Percentiles rank a stretch among this genome's conserved stretches.
These are phyloP conservation scores for Colletotrichum sp. DNA, from an alignment of 2,329 filamentous ascomycete genomes.

Conservation along the genomic window DNA sequence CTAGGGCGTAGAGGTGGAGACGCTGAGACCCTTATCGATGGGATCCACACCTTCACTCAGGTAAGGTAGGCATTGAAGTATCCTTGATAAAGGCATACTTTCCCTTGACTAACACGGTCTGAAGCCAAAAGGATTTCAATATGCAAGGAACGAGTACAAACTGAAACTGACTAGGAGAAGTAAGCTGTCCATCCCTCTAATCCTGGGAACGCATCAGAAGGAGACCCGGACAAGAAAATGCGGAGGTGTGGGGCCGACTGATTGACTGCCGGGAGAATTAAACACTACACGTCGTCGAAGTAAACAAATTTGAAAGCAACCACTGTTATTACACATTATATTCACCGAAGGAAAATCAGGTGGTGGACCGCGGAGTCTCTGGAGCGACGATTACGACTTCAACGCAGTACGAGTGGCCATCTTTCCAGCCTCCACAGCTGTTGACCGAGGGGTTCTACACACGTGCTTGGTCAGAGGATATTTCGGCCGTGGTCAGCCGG, in stretches of 20 bases:
- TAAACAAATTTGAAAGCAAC: background rate
- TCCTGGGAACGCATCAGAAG: background rate
- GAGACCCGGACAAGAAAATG: background rate
- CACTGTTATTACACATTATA: background rate
- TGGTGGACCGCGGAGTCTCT: no score
- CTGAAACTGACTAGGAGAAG: background rate
- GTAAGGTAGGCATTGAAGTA: background rate
- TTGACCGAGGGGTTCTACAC: background rate
- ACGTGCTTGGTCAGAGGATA: background rate
- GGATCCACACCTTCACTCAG: background rate
- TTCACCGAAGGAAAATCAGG: background rate
- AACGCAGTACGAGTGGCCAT: background rate
- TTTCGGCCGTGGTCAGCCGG: background rate
- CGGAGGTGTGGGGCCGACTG: fast-evolving
- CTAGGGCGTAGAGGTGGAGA: background rate
- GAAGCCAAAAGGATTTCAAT: no score
- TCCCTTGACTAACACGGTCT: fast-evolving
- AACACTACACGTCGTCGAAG: background rate
- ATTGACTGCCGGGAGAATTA: background rate
- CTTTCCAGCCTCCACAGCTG: background rate
- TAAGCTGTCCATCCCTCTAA: background rate
- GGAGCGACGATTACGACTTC: no score
- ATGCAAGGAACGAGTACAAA: background rate
- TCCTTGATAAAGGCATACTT: background rate
- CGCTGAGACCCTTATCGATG: background rate